These are phyloP conservation scores for Articulospora tetracladia DNA, from an alignment of 495 filamentous ascomycete genomes.

Conservation along the genomic window DNA sequence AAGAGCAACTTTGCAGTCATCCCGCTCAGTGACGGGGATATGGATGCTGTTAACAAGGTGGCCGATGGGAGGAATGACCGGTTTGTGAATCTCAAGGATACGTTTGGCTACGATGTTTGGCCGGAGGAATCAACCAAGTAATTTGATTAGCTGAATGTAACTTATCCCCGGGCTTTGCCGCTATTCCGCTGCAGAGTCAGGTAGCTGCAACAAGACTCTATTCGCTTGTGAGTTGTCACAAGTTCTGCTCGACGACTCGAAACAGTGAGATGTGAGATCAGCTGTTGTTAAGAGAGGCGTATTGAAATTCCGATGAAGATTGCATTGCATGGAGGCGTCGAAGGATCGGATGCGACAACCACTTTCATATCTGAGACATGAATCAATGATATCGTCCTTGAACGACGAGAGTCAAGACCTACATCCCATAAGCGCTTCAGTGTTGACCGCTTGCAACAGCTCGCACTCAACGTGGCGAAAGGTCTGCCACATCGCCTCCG, in stretches of 20 bases:
- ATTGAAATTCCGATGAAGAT: neutral
- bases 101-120: constrained; percentile 22
- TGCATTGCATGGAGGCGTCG: too few relatives aligned
- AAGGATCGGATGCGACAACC: too few relatives aligned
- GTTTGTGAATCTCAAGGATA: constrained; percentile 78
- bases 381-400: too few relatives aligned
- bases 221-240: neutral
- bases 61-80: constrained; percentile 58
- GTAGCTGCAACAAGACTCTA: neutral
- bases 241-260: neutral
- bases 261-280: neutral
- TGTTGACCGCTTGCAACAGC: too few relatives aligned
- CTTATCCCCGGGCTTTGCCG: neutral
- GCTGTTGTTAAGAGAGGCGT: neutral
- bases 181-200: neutral
- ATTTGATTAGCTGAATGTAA: neutral
- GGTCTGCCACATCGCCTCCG: too few relatives aligned
- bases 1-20: constrained; percentile 33
- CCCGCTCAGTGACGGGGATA: constrained; percentile 21
- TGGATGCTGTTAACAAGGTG: constrained; percentile 51
- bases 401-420: too few relatives aligned
- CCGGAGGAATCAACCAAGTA: constrained; percentile 8
- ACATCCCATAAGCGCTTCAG: too few relatives aligned
- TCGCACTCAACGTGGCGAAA: too few relatives aligned
- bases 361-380: too few relatives aligned